Conservation (phyloP, 345 rosid species). For the Zanthoxylum bungeanum region DNA sequence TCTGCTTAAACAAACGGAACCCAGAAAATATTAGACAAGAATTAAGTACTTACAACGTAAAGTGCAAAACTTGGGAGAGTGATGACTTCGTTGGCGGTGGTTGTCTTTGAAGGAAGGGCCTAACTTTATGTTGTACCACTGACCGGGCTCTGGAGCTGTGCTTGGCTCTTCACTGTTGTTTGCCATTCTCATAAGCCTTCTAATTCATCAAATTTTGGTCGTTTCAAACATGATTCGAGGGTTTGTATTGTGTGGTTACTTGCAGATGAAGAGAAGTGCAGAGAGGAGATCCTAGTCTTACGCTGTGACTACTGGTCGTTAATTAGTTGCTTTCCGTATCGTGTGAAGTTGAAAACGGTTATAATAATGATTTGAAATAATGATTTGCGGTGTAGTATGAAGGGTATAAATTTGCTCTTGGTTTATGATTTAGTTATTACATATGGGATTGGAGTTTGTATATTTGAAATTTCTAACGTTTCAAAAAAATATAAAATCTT, state of each 20-base stretch:
- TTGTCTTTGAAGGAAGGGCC: conserved; percentile 62
- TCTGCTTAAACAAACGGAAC: conserved; percentile 4
- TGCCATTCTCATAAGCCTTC: conserved; percentile 14
- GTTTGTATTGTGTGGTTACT: background rate
- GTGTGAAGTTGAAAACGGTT: too few species aligned
- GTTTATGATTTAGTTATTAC: too few species aligned
- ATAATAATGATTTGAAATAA: too few species aligned
- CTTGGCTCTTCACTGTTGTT: conserved; percentile 51
- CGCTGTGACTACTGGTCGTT: background rate
- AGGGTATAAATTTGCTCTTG: too few species aligned
- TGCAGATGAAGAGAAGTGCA: background rate
- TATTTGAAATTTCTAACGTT: too few species aligned
- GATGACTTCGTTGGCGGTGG: conserved; percentile 19
- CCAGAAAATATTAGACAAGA: conserved; percentile 1
- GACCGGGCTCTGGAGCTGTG: conserved; percentile 57
- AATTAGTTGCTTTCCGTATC: background rate
- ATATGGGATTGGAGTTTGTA: too few species aligned
- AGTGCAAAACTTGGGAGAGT: conserved; percentile 59
- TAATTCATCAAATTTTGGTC: background rate
- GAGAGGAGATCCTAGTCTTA: background rate
- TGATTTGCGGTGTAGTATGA: too few species aligned
- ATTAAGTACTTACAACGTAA: conserved; percentile 51
- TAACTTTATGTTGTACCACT: conserved; percentile 62
- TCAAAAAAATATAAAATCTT: too few species aligned
- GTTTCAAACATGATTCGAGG: conserved; percentile 20